Base-by-base conservation (phyloP, 805 yeast genomes). In the Helenozyma rhizophorensis region DNA sequence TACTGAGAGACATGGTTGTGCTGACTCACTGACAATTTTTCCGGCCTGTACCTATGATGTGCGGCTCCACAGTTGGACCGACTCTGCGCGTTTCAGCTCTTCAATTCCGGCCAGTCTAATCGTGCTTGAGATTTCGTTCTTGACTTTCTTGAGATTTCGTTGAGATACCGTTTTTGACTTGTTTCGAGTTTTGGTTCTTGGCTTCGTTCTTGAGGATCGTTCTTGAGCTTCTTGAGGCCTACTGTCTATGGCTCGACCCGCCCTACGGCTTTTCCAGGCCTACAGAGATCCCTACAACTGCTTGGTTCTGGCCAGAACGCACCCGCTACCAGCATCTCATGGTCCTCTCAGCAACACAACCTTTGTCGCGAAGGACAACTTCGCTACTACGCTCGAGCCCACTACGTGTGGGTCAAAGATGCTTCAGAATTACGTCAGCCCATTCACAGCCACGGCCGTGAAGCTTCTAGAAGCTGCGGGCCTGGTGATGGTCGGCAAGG, bases 321-420 rank as follows among this genome's bases (percentile, higher is more conserved):
- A 9, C 11, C n/a, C 10, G 9, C 6, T n/a, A 10, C 28, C 6
- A 23, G 33, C 19, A 15, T n/a, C n/a, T n/a, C n/a, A n/a, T n/a
- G 39, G 39, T 4, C 25, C 30, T 14, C 33, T 36, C 14, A 26
- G 19, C 13, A 11, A 15, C 30, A 36, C 35, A 9, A 28, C 43
- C 9, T 45, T 32, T 23, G 46, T 37, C 13, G 60, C 83, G 15
- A 94, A 93, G 50, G 97, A 90, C 58, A 88, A 87, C 53, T 80
- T 89, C 30, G 75, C 77, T 25, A 51, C 96, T 0, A 58, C 52
- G 6, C 70, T 69, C 9, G 70, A 72, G 25, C 75, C 83, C 2
- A 85, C 97, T 0, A 83, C 96, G 0, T 84, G 96, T 47, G 82
- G 82, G 0, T 89, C 97, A 0, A 54, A 60, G 24, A 74, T 83